A percentile compares a stretch with the other conserved stretches of the same genome.
These are phyloP conservation scores for Hanseniaspora guilliermondii DNA, from an alignment of 805 yeast species.

Conservation along the genomic window DNA sequence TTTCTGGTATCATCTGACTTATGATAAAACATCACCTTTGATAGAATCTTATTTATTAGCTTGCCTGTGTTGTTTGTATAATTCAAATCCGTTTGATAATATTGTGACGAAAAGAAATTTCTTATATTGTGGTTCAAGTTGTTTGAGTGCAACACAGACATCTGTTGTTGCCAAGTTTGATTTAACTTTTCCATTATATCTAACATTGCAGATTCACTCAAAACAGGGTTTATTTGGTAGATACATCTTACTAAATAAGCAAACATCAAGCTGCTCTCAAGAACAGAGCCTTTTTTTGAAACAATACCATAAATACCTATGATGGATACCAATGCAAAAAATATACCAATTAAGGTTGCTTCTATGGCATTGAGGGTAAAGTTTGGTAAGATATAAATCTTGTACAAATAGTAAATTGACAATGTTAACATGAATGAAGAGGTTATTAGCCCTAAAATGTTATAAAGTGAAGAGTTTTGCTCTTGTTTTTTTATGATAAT, in stretches of 20 bases:
- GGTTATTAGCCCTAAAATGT: constrained; percentile 55
- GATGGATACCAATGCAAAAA: constrained; percentile 60
- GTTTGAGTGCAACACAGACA: not conserved
- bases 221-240: constrained; percentile 83
- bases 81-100: not conserved
- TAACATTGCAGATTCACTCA: constrained; percentile 44
- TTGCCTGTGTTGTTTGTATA: not conserved
- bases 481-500: constrained; percentile 13
- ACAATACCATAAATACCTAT: constrained; percentile 75
- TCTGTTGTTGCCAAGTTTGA: constrained; percentile 25
- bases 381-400: constrained; percentile 69
- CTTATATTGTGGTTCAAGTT: constrained; percentile 7
- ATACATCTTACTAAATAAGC: constrained; percentile 88
- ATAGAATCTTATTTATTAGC: not conserved
- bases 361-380: constrained; percentile 57
- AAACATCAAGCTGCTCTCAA: constrained; percentile 74
- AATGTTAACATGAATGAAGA: constrained; percentile 67
- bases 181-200: constrained; percentile 33
- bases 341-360: constrained; percentile 78
- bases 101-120: constrained; percentile 2
- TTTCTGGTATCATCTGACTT: constrained; percentile 10
- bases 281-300: constrained; percentile 73
- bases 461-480: constrained; percentile 62
- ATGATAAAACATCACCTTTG: not conserved
- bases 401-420: constrained; percentile 63